phyloP scores from a whole-genome alignment of 2,329 filamentous ascomycete species.

The Rachicladosporium sp. region DNA sequence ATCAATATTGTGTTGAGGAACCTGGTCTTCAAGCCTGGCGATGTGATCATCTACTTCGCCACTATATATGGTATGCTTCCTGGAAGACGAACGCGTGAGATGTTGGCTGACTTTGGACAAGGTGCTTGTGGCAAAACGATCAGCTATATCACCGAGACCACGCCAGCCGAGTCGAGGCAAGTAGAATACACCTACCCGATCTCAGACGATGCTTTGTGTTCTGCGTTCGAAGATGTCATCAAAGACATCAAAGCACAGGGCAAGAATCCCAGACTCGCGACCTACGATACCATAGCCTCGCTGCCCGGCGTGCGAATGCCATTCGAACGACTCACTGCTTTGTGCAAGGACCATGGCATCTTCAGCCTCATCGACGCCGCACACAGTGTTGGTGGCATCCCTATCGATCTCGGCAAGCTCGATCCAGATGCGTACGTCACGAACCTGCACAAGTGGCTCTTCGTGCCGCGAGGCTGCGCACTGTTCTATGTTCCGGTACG shows the following conservation, averaged over 20 bases:
- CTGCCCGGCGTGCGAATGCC: constrained; percentile 70
- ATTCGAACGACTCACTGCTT: constrained; percentile 52
- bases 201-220: constrained; percentile 55
- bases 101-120: too few species aligned
- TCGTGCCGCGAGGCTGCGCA: constrained; percentile 65
- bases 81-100: too few species aligned
- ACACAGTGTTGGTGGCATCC: constrained; percentile 70
- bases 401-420: constrained; percentile 51
- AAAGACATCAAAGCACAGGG: constrained; percentile 40
- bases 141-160: constrained; percentile 59
- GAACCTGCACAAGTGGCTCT: constrained; percentile 89
- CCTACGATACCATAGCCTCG: constrained; percentile 73
- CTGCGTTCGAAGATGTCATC: constrained; percentile 49
- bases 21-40: constrained; percentile 53
- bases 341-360: constrained; percentile 55
- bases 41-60: constrained; percentile 67
- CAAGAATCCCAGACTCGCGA: constrained; percentile 51
- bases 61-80: constrained; percentile 48
- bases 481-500: constrained; percentile 65
- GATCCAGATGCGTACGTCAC: constrained; percentile 77
- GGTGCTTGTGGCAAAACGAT: constrained; percentile 64
- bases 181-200: constrained; percentile 58
- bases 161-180: constrained; percentile 35
- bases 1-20: constrained; percentile 72
- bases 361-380: constrained; percentile 72